Percentiles rank a stretch among this genome's conserved stretches.
Evolutionary conservation across 768 basidiomycete genomes (phyloP).

Genomic region (Cytidiella melzeri): DNA sequence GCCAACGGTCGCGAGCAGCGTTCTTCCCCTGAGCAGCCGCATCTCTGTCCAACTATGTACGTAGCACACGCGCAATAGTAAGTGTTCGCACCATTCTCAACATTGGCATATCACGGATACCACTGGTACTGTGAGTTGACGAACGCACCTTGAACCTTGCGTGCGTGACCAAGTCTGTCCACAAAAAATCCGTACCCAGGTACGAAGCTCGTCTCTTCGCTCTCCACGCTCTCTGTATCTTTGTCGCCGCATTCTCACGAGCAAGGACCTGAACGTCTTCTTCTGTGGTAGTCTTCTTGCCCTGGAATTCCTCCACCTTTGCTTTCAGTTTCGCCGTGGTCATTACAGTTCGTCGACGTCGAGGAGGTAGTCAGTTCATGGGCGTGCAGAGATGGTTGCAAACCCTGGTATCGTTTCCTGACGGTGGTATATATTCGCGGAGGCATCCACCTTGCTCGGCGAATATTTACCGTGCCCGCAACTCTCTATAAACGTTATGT

Average conservation of each 20-base stretch:
- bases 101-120: not conserved
- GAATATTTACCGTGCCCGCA: too few species aligned
- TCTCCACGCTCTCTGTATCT: constrained; percentile 22
- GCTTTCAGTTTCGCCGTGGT: not conserved
- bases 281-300: constrained; percentile 7
- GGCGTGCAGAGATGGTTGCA: too few species aligned
- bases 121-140: not conserved
- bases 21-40: constrained; percentile 43
- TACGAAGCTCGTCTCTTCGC: constrained; percentile 11
- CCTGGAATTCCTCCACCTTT: not conserved
- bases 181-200: constrained; percentile 18
- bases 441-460: too few species aligned
- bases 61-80: not conserved
- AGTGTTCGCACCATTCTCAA: not conserved
- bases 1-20: constrained; percentile 40
- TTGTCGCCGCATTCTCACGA: constrained; percentile 15
- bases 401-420: too few species aligned
- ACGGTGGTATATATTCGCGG: too few species aligned
- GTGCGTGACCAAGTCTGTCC: constrained; percentile 18
- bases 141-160: constrained; percentile 20
- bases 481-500: too few species aligned
- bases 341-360: not conserved
- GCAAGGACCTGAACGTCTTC: constrained; percentile 14
- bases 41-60: constrained; percentile 33
- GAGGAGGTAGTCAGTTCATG: too few species aligned